Base-by-base conservation (phyloP, 768 basidiomycete genomes). In the Tylopilus intermedius region DNA sequence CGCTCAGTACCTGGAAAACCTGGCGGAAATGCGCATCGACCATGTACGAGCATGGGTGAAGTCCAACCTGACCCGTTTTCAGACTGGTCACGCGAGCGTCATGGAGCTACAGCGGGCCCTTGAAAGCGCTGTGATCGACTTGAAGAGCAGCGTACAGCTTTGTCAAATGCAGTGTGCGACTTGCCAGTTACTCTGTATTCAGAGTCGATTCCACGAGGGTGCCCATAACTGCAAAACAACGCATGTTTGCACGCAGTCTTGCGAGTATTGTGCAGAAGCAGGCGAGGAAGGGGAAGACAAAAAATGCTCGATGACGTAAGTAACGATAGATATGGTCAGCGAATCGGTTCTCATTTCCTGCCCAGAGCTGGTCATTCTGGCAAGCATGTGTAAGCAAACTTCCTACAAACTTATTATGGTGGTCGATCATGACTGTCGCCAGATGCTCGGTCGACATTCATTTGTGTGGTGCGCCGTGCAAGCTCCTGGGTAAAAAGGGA, bases 281-380 rank as follows among this genome's bases (percentile, higher is more conserved):
- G 45, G 8, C 9, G 57, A 47, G 67, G 72, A 51, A 41, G 73
- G 73, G 48, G 53, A 58, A 13, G 58, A 33, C 10, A 70, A 69
- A 55, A 35, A 46, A 15, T 84, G 82, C 55, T 67, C 75, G 9
- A 71, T 76, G 56, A 67, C 64, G 81, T 82, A 59, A 58, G 80
- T 69, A 21, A 24, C 30, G 18, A 18, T 13, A 9, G 8, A 38
- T 13, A n/a, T 32, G 41, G 40, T 9, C 32, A 9, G 3, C 8
- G 13, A 18, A 18, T 22, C 14, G 2, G 5, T 49, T 4, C 50
- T 15, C 26, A 29, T 44, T 33, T 18, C 29, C 11, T 47, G 27
- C 10, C 2, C 44, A 83, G 81, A 2, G 82, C 81, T 44, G 82
- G 82, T 0, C 83, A 83, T 60, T 60, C 73, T 33, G 79, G 78